Evolutionary conservation across 805 yeast species (phyloP), one percentile per base, ranked within the genome.

Genomic region (Lipomyces mesembrius): DNA sequence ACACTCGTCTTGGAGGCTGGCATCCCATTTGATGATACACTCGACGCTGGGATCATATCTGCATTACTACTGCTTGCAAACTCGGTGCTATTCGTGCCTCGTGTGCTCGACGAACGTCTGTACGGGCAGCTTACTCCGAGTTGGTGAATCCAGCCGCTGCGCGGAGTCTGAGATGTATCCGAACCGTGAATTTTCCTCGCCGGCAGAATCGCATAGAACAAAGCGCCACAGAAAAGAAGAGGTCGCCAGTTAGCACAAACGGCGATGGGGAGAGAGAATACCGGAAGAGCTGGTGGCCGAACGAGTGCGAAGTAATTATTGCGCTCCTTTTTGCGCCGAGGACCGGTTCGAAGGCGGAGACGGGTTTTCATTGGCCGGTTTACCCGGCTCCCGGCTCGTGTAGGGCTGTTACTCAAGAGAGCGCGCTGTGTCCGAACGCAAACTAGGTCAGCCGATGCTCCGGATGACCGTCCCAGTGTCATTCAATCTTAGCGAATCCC

Each of bases 161-260:
- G 34, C 55, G 8, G 55, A 49, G 20, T 49, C 53, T 6, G 53
- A 32, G 49, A 54, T 54, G 4, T 20, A 49, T 51, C 27, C 54
- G 22, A 12, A 17, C 54, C 27, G 2, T 20, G 11, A 6, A 51
- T 51, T 5, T 25, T 20, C 12, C 17, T 11, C 17, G 8, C 54
- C 27, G 43, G 17, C 43, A 37, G 43, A 5, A 29, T 5, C 5
- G 4, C 43, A 17, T 14, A 37, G 17, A 37, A 12, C 14, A 12
- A 37, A 37, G 43, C 17, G 4, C 12, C 43, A 37, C 43, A 4
- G n/a, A 37, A 37, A 12, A 11, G 17, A 37, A 12, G 6, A 37
- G 5, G 17, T 2, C 43, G n/a, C 5, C 43, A 37, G 5, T 29
- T 2, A 29, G 32, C 32, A 29, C 32, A 29, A 29, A 29, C 32